Evolutionary conservation across 2,329 filamentous ascomycete genomes (phyloP), one percentile per base, ranked within the genome.

Genomic region (Endoconidiophora polonica): DNA sequence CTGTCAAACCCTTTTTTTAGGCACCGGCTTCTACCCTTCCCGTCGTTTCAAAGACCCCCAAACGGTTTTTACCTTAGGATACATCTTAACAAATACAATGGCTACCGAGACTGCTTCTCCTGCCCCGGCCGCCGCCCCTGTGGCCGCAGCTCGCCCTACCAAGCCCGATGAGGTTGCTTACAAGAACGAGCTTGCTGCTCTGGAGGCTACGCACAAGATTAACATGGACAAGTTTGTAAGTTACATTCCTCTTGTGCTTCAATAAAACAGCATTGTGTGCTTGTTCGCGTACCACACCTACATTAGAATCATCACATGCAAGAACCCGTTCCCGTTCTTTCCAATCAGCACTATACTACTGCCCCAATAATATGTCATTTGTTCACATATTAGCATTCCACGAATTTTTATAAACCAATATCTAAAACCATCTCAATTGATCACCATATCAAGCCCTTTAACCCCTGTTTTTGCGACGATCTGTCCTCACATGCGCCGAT

Each of bases 91-190:
- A 22, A 20, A 44, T 44, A 54, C 41, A 49, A 50, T 53, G 52
- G 52, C 48, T 49, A 62, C 68, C 60, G 68, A 68, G 65, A 66
- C 69, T 54, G 65, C 69, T 51, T 64, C 68, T 52, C 63, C 67
- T 54, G 62, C 70, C 44, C 63, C 72, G 50, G 63, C 70, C 54
- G 64, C 68, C 56, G 48, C 33, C 23, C 36, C 58, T 62, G 55
- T 66, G 64, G 58, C 63, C 53, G 65, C 66, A 55, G 62, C 36
- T 37, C 48, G 68, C 68, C 87, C 88, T 49, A 76, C 84, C 67
- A 86, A 83, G 73, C 91, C 91, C 44, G 85, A 95, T 65, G 84
- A 91, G 69, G 82, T 81, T 57, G 70, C 73, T 58, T 98, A 81
- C 73, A 87, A 94, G 69, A 75, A 80, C 63, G 74, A 76, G 56